Conservation (phyloP, 805 yeast species). For the Yamadazyma insecticola region DNA sequence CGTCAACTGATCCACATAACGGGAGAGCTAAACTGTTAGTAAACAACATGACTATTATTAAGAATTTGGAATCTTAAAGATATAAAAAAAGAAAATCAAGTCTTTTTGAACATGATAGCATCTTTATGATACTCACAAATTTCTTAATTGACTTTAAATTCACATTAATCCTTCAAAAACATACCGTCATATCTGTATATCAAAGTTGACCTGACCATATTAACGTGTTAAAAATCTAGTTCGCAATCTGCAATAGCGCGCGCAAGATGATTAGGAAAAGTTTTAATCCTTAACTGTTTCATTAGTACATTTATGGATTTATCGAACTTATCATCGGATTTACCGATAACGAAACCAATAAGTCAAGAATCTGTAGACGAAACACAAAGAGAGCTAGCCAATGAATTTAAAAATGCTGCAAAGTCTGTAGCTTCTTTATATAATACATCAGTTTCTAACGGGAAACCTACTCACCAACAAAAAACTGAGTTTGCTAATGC, state of each 20-base stretch:
- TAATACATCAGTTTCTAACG: slow-evolving; percentile 16
- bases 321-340: slow-evolving; percentile 51
- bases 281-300: too few relatives aligned
- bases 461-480: not conserved
- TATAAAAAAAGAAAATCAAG: too few relatives aligned
- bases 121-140: too few relatives aligned
- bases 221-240: too few relatives aligned
- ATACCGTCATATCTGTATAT: slow-evolving; percentile 63
- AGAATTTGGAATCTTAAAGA: too few relatives aligned
- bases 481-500: slow-evolving; percentile 35
- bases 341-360: slow-evolving; percentile 51
- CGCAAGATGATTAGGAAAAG: too few relatives aligned
- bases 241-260: too few relatives aligned
- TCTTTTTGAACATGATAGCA: not conserved
- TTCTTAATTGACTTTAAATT: too few relatives aligned
- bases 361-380: slow-evolving; percentile 44
- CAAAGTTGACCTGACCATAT: slow-evolving; percentile 63
- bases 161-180: too few relatives aligned
- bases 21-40: slow-evolving; percentile 67
- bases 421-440: slow-evolving; percentile 58
- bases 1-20: slow-evolving; percentile 86
- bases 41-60: not conserved
- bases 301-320: too few relatives aligned
- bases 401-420: slow-evolving; percentile 69
- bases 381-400: slow-evolving; percentile 49